These are phyloP conservation scores for Porpolomopsis calyptriformis DNA, from an alignment of 768 basidiomycete species.

Conservation along the genomic window DNA sequence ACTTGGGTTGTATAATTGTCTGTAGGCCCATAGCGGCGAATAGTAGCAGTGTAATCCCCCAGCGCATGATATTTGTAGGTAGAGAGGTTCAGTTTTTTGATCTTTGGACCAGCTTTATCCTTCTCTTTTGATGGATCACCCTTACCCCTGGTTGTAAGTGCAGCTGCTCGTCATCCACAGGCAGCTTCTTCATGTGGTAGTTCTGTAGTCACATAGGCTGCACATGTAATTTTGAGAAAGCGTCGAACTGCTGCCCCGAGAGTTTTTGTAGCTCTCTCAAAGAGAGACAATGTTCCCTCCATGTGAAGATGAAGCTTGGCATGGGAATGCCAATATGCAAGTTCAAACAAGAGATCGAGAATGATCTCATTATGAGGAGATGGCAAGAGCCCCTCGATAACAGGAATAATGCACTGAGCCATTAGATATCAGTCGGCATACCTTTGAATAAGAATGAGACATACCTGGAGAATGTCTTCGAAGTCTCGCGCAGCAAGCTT, in stretches of 20 bases:
- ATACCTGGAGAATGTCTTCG: constrained; percentile 23
- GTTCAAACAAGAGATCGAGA: constrained; percentile 23
- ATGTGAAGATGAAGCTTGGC: constrained; percentile 33
- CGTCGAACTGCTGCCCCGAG: constrained; percentile 20
- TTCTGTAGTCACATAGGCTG: constrained; percentile 20
- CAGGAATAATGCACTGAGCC: constrained; percentile 26
- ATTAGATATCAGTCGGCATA: not conserved
- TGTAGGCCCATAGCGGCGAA: constrained; percentile 24
- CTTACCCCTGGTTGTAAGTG: constrained; percentile 4
- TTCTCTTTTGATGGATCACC: not conserved
- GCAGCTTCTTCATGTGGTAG: constrained; percentile 29
- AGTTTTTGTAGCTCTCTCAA: constrained; percentile 14
- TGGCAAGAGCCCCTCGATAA: constrained; percentile 26
- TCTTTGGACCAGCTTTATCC: not conserved
- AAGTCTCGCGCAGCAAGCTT: constrained; percentile 19
- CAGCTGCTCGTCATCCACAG: constrained; percentile 13
- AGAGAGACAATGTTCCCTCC: constrained; percentile 18
- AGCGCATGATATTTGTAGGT: constrained; percentile 32
- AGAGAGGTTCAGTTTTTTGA: constrained; percentile 19
- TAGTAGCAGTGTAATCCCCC: constrained; percentile 24
- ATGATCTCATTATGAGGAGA: constrained; percentile 18
- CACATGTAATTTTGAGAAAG: constrained; percentile 20
- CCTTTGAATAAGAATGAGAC: not conserved
- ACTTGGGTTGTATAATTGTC: constrained; percentile 33
- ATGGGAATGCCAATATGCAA: constrained; percentile 28